Conservation (phyloP, 1,139 yeast genomes). For the Yamadazyma epiphylla region DNA sequence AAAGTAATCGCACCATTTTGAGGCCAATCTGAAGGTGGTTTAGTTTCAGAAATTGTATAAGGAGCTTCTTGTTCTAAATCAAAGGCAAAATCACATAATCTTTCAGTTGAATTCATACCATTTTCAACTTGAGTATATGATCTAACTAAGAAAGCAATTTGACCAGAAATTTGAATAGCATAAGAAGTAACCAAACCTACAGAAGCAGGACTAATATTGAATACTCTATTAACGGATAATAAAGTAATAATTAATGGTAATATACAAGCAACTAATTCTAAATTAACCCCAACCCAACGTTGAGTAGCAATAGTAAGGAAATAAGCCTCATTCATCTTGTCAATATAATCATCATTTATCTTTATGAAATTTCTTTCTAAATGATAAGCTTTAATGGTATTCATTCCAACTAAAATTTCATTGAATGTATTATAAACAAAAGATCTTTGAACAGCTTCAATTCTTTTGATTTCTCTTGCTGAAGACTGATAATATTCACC, state of each 20-base stretch:
- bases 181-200: constrained; percentile 72
- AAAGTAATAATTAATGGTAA: constrained; percentile 51
- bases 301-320: constrained; percentile 66
- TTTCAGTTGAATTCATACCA: constrained; percentile 82
- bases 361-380: constrained; percentile 46
- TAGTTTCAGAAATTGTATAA: constrained; percentile 47
- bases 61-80: constrained; percentile 40
- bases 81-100: constrained; percentile 67
- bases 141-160: constrained; percentile 49
- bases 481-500: constrained; percentile 65
- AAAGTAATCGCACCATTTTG: constrained; percentile 51
- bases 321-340: constrained; percentile 74
- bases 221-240: constrained; percentile 64
- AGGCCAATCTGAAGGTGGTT: constrained; percentile 53
- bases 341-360: constrained; percentile 48
- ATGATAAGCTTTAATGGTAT: constrained; percentile 65
- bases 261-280: constrained; percentile 55
- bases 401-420: constrained; percentile 71
- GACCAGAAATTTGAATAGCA: constrained; percentile 51
- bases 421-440: constrained; percentile 72
- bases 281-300: constrained; percentile 73
- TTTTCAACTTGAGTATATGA: constrained; percentile 73
- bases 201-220: constrained; percentile 60
- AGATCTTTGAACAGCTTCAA: constrained; percentile 77
- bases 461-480: constrained; percentile 71